Percentiles rank a stretch among this genome's conserved stretches.
phyloP scores from a whole-genome alignment of 2,329 filamentous ascomycete species.

The Xylariaceae sp. region DNA sequence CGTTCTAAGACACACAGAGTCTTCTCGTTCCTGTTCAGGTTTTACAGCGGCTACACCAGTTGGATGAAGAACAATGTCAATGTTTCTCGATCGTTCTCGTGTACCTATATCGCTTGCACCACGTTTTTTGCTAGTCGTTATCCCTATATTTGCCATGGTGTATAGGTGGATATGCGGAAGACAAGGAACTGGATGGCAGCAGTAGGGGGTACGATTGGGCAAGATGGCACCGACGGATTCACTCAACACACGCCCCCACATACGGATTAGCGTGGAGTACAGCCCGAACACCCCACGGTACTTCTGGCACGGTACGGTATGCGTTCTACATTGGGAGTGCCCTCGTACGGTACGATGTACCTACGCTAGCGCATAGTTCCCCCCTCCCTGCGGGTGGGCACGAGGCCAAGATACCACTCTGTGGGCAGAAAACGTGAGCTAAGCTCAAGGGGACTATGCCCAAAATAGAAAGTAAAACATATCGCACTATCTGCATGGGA shows the following conservation, averaged over 20 bases:
- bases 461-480: constrained; percentile 17
- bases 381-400: constrained; percentile 7
- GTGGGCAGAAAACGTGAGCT: constrained; percentile 6
- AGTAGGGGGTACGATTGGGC: too few species aligned
- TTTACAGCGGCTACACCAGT: not conserved
- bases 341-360: not conserved
- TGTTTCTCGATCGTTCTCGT: not conserved
- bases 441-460: constrained; percentile 11
- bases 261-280: too few species aligned
- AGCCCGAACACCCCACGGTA: too few species aligned
- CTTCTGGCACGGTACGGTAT: too few species aligned
- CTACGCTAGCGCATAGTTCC: not conserved
- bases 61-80: not conserved
- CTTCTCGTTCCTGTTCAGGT: not conserved
- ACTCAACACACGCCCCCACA: too few species aligned
- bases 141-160: not conserved
- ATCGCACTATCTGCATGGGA: constrained; percentile 13
- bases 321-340: not conserved
- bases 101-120: not conserved
- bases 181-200: too few species aligned
- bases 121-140: not conserved
- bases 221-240: too few species aligned
- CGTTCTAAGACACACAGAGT: not conserved
- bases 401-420: constrained; percentile 9
- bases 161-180: not conserved